Evolutionary conservation across 2,329 filamentous ascomycete species (phyloP).

Genomic region (Stromatinia cepivora): DNA sequence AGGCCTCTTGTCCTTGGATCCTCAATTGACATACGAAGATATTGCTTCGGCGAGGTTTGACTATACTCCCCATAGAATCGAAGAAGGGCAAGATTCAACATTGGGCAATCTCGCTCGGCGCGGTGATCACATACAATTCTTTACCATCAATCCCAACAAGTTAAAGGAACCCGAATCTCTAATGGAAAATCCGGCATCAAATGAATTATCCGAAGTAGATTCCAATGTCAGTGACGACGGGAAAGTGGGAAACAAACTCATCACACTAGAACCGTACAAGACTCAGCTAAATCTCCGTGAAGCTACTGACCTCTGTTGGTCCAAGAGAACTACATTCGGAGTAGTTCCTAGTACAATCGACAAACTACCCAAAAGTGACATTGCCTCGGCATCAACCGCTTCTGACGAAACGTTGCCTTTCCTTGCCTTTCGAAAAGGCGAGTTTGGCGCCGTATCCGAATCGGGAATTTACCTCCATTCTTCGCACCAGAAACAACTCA

Average conservation of each 20-base stretch:
- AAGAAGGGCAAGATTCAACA: slow-evolving; percentile 41
- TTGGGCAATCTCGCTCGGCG: slow-evolving; percentile 59
- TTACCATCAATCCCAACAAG: slow-evolving; percentile 45
- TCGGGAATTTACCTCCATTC: slow-evolving; percentile 45
- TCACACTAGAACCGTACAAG: slow-evolving; percentile 3
- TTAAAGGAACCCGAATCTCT: neutral
- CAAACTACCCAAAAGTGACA: slow-evolving; percentile 27
- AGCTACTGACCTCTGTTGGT: slow-evolving; percentile 4
- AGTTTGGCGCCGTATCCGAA: slow-evolving; percentile 65
- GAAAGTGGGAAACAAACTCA: neutral
- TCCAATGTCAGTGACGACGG: neutral
- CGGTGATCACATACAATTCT: slow-evolving; percentile 68
- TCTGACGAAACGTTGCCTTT: neutral
- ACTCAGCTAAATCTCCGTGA: neutral
- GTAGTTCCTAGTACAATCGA: slow-evolving; percentile 38
- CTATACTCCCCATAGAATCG: slow-evolving; percentile 43
- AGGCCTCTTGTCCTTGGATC: slow-evolving; percentile 76
- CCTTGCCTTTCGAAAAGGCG: slow-evolving; percentile 33
- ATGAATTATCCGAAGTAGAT: neutral
- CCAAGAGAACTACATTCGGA: slow-evolving; percentile 35
- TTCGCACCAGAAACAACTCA: neutral
- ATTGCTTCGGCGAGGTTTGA: slow-evolving; percentile 54
- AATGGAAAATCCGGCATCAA: neutral
- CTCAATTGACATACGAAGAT: slow-evolving; percentile 57
- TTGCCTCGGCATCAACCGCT: neutral